Evolutionary conservation across 2,329 filamentous ascomycete species (phyloP), one percentile per base, ranked within the genome.

Genomic region (Nannizziopsis barbatae): DNA sequence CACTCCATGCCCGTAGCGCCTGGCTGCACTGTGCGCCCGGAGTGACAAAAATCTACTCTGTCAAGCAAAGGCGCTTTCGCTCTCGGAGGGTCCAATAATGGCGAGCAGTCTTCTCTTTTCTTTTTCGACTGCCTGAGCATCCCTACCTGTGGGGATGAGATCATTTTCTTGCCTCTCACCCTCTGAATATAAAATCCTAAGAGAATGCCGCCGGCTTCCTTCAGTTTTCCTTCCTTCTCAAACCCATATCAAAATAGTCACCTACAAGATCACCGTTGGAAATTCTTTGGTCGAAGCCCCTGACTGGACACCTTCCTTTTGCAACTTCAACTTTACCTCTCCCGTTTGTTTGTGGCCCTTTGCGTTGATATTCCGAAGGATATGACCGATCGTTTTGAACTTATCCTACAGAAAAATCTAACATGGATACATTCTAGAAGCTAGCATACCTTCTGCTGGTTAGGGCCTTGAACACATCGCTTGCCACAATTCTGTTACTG

Each of bases 341-440:
- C 12, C 30, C 35, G 18, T 38, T 38, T 27, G 5, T 37, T 30
- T 38, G 17, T 18, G 10, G 30, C 41, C 18, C 32, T 12, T 51
- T 20, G 32, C 35, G 41, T 41, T 38, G 47, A 41, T 35, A 42
- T 35, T 47, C 12, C 38, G 33, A 46, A 46, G 53, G 50, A 47
- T 42, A 55, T 53, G 53, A 51, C 50, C 53, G 52, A 53, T 49
- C 7, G 22, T 27, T 50, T 40, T 18, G 47, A 47, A 45, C 15
- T 22, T 27, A 41, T 50, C 40, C 30, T 46, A 45, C 51, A 53
- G 47, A 49, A 53, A 50, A 48, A 44, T 36, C 35, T 46, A 36
- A 49, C 35, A 42, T 49, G 50, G 51, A 53, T 48, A 31, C 48
- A 32, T 43, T 42, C 49, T 54, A 46, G 18, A 42, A 39, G 48